Percentiles rank a stretch among this genome's conserved stretches.
phyloP scores from a whole-genome alignment of 371 early-diverging fungal species.

The Syncephalis fuscata region DNA sequence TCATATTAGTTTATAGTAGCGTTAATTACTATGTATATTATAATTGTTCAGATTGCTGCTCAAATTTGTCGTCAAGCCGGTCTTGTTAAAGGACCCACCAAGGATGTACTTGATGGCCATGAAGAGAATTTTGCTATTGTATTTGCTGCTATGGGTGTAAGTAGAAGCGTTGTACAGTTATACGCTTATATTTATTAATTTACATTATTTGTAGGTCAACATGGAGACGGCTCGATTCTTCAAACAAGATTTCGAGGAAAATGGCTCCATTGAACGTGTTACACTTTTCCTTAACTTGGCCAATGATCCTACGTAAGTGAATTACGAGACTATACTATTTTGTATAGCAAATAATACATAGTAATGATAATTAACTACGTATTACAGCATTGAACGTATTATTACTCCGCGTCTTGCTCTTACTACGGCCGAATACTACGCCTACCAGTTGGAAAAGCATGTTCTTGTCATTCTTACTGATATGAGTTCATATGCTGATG shows the following conservation, averaged over 20 bases:
- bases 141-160: conserved; percentile 99
- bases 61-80: conserved; percentile 99
- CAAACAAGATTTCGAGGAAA: conserved; percentile 99
- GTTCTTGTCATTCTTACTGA: conserved; percentile 99
- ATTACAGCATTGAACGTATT: conserved; percentile 91
- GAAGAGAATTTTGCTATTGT: conserved; percentile 99
- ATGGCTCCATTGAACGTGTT: conserved; percentile 98
- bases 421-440: conserved; percentile 99
- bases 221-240: conserved; percentile 99
- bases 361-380: conserved; percentile 1
- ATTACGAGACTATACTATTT: too few relatives aligned
- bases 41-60: conserved; percentile 75
- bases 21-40: too few relatives aligned
- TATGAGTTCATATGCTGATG: conserved; percentile 99
- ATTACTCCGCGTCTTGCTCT: conserved; percentile 99
- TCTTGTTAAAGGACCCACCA: conserved; percentile 86
- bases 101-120: conserved; percentile 94
- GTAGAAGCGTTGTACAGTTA: not conserved
- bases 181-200: not conserved
- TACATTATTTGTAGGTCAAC: conserved; percentile 39
- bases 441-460: conserved; percentile 99
- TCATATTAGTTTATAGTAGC: not conserved
- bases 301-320: conserved; percentile 96
- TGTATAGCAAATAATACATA: too few relatives aligned
- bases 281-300: conserved; percentile 99